Evolutionary conservation across 2,329 filamentous ascomycete genomes (phyloP), one percentile per base, ranked within the genome.

Genomic region (Aspergillus persii): DNA sequence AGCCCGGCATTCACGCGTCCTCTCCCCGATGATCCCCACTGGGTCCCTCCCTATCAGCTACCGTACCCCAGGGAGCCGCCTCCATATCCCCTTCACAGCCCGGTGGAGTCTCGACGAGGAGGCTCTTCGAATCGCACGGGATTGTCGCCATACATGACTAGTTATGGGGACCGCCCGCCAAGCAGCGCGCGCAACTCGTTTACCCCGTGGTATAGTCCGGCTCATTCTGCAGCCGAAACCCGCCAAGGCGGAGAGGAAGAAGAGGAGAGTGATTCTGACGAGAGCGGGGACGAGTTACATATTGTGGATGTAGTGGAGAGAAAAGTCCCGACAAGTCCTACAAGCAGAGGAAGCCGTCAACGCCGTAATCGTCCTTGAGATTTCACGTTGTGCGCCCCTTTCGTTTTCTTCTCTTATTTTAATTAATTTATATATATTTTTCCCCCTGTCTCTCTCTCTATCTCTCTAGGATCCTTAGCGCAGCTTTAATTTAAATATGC

Each of bases 21-120:
- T 18, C 71, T 83, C 27, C 79, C 79, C 31, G 80, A 84, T 56
- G 83, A 84, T 62, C 74, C 73, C 1, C 76, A 79, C 52, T 80
- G 76, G 78, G 75, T 71, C 47, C 73, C 73, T 66, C 75, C 80
- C 15, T 68, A 69, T 53, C 70, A 65, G 57, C 65, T 68, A 23
- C 68, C 72, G 15, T 73, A 74, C 51, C 58, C 70, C 2, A 48
- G 67, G 36, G 74, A 74, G 29, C 72, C 68, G 52, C 57, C 65
- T 27, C 68, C 68, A 9, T 73, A 74, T 33, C 63, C 66, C 41
- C 63, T 68, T 31, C 71, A 71, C 58, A 65, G 71, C 39, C 69
- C 73, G 18, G 56, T 66, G 4, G 76, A 77, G 63, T 66, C 71
- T 50, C 68, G 72, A 27, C 71, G 65, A 48, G 65, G 66, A 36